Base-by-base conservation (phyloP, 495 filamentous ascomycete genomes). In the Talaromyces thailandensis region DNA sequence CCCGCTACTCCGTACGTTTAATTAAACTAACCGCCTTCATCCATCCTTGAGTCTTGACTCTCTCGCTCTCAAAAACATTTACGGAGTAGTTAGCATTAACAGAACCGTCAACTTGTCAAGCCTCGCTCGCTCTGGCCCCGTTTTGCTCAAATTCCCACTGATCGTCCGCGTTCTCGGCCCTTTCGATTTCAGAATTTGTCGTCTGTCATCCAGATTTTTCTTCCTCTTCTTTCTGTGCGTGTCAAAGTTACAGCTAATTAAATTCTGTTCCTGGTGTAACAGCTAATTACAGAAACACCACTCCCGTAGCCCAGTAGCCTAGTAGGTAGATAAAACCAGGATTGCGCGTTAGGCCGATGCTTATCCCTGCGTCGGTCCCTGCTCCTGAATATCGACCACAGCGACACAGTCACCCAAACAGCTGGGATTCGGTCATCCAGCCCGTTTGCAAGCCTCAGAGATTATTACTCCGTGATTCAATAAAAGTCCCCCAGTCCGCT, bases 391-490 rank as follows among this genome's bases (percentile, higher is more conserved):
- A 25, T 25, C 31, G 31, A 35, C 31, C 31, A 35, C 31, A 35
- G 31, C 12, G 9, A 28, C 31, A 35, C 31, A 35, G 31, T 35
- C 31, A 28, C 24, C 55, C 55, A 57, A 35, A n/a, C 28, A 57
- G 55, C 55, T 57, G 55, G 55, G 55, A 57, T 57, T 55, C 52
- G 55, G 50, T 48, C 43, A 53, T 53, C 23, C 26, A 14, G 24
- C 7, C 21, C 18, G 16, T 21, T 48, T 48, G 43, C 18, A 52
- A 52, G 16, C 18, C 45, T 50, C 45, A 18, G 5, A 24, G 23
- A 18, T 18, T 14, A 14, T 45, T 18, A 50, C 45, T 50, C n/a
- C n/a, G n/a, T 50, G 50, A 26, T 14, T 53, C 21, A 53, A 24
- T 53, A 5, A 53, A 12, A 18, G 23, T 53, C 25, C 48, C 21